A percentile compares a stretch with the other conserved stretches of the same genome.
phyloP scores from a whole-genome alignment of 441 rosid genomes.

The Arabidopsis lyrata region DNA sequence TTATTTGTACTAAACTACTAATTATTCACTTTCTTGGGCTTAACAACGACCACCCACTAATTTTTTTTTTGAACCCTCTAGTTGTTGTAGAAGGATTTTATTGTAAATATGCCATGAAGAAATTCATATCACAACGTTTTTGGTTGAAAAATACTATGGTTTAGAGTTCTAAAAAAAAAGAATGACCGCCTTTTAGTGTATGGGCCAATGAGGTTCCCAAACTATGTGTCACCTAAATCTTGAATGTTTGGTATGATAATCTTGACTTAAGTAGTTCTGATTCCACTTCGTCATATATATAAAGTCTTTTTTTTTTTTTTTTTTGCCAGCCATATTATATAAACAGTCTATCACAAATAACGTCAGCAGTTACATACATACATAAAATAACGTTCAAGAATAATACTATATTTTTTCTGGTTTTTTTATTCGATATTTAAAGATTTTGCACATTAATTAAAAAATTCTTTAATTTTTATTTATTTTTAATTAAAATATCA shows the following conservation, averaged over 20 bases:
- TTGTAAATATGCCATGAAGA: not conserved
- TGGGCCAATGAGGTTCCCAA: constrained; percentile 40
- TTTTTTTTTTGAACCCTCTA: constrained; percentile 16
- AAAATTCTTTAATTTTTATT: too few species aligned
- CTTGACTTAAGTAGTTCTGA: constrained; percentile 37
- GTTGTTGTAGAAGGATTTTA: not conserved
- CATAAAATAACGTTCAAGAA: too few species aligned
- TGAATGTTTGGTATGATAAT: constrained; percentile 41
- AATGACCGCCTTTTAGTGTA: not conserved
- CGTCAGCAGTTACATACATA: not conserved
- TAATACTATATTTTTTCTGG: too few species aligned
- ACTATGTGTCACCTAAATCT: constrained; percentile 37
- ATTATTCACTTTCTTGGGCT: not conserved
- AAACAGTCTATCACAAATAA: not conserved
- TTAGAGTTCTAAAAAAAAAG: not conserved
- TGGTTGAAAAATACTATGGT: not conserved
- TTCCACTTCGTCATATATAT: constrained; percentile 23
- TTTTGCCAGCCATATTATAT: too few species aligned
- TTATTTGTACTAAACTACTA: not conserved
- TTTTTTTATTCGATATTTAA: too few species aligned
- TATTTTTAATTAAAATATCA: too few species aligned
- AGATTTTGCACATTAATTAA: too few species aligned
- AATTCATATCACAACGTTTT: not conserved
- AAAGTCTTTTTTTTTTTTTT: too few species aligned
- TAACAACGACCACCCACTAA: not conserved